Conservation (phyloP, 768 basidiomycete species). For the Termitomyces sp. region DNA sequence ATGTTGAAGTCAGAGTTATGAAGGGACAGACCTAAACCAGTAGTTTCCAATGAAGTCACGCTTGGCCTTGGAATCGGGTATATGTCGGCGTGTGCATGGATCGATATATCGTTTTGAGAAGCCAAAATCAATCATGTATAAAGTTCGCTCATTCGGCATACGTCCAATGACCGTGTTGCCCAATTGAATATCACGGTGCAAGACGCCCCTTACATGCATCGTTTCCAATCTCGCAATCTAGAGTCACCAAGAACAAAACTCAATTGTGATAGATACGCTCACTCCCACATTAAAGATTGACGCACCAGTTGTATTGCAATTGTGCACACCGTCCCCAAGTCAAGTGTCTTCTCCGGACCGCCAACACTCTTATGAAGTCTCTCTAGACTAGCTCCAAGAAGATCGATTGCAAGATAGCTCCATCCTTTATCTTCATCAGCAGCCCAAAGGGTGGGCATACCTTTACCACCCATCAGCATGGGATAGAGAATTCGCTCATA, state of each 20-base stretch:
- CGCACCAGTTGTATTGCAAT: constrained; percentile 75
- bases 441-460: constrained; percentile 71
- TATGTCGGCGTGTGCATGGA: constrained; percentile 56
- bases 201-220: constrained; percentile 69
- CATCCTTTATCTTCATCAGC: constrained; percentile 50
- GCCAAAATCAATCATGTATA: constrained; percentile 86
- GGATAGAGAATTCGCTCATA: constrained; percentile 71
- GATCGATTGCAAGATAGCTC: constrained; percentile 73
- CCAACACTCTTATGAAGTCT: constrained; percentile 49
- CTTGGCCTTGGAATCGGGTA: constrained; percentile 59
- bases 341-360: constrained; percentile 44
- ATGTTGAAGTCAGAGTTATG: neutral
- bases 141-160: constrained; percentile 46
- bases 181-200: constrained; percentile 76
- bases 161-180: constrained; percentile 70
- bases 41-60: constrained; percentile 82
- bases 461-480: constrained; percentile 60
- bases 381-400: constrained; percentile 68
- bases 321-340: constrained; percentile 65
- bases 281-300: neutral
- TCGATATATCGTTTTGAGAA: constrained; percentile 79
- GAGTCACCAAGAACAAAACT: neutral
- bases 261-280: neutral
- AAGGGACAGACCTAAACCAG: constrained; percentile 59
- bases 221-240: constrained; percentile 69